These are phyloP conservation scores for Cutaneotrichosporon daszewskae DNA, from an alignment of 1,284 basidiomycete genomes.

Conservation along the genomic window DNA sequence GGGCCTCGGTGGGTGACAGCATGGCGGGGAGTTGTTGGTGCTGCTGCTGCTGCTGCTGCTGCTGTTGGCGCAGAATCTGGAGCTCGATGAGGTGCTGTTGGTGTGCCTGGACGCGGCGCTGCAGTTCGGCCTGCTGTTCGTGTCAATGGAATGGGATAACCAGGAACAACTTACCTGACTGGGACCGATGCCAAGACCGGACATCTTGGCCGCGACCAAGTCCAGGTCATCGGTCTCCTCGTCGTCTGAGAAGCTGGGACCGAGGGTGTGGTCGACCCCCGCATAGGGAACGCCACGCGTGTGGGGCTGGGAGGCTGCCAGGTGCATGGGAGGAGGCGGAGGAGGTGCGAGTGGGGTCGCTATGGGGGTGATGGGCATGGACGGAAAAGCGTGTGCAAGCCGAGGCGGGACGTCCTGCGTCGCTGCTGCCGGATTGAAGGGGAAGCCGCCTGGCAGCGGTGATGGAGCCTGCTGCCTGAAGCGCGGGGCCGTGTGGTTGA, in stretches of 20 bases:
- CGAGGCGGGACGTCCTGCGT: slow-evolving; percentile 16
- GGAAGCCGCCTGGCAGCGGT: slow-evolving; percentile 1
- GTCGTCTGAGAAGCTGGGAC: slow-evolving; percentile 40
- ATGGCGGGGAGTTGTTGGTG: slow-evolving; percentile 6
- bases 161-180: not conserved
- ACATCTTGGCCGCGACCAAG: slow-evolving; percentile 41
- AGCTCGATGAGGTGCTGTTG: slow-evolving; percentile 14
- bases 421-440: not conserved
- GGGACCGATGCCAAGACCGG: slow-evolving; percentile 5
- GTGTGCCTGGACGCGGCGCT: slow-evolving; percentile 13
- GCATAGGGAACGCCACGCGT: slow-evolving; percentile 17
- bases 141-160: slow-evolving; percentile 1
- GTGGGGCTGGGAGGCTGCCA: slow-evolving; percentile 8
- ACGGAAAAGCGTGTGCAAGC: slow-evolving; percentile 8
- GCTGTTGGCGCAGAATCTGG: slow-evolving; percentile 10
- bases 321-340: slow-evolving; percentile 11
- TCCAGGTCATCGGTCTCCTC: slow-evolving; percentile 43
- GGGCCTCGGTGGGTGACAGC: slow-evolving; percentile 17
- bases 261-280: slow-evolving; percentile 36
- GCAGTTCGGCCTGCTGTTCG: slow-evolving; percentile 5
- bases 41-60: slow-evolving; percentile 11
- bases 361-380: slow-evolving; percentile 6
- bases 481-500: slow-evolving; percentile 18
- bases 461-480: slow-evolving; percentile 9
- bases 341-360: slow-evolving; percentile 13